A percentile compares a stretch with the other conserved stretches of the same genome.
phyloP scores from a whole-genome alignment of 2,329 filamentous ascomycete genomes.

The Zymoseptoria pseudotritici region DNA sequence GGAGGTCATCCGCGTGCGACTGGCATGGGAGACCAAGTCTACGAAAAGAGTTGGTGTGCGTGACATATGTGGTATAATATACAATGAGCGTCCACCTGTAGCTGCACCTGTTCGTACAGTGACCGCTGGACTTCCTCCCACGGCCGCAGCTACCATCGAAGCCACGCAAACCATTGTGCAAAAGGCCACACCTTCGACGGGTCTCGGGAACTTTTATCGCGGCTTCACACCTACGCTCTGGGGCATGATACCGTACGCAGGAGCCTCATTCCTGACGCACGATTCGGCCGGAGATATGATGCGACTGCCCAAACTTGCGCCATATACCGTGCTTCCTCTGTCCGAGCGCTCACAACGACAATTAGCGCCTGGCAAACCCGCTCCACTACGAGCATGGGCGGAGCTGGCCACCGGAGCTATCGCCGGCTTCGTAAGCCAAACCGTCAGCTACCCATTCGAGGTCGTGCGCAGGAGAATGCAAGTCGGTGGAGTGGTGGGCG shows the following conservation, averaged over 20 bases:
- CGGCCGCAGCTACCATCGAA: slow-evolving; percentile 35
- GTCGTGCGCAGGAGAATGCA: slow-evolving; percentile 92
- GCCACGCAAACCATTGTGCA: slow-evolving; percentile 41
- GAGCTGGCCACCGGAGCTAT: slow-evolving; percentile 78
- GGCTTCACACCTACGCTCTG: slow-evolving; percentile 85
- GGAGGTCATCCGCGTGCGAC: slow-evolving; percentile 82
- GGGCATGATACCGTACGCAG: slow-evolving; percentile 95
- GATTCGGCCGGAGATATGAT: slow-evolving; percentile 82
- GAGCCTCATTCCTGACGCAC: slow-evolving; percentile 90
- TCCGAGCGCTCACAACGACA: slow-evolving; percentile 35
- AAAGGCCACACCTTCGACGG: slow-evolving; percentile 53
- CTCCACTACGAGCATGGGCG: slow-evolving; percentile 74
- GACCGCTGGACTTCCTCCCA: slow-evolving; percentile 11
- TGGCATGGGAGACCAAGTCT: slow-evolving; percentile 87
- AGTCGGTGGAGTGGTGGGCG: slow-evolving; percentile 87
- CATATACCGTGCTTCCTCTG: slow-evolving; percentile 67
- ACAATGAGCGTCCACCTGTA: slow-evolving; percentile 57
- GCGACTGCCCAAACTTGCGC: slow-evolving; percentile 58
- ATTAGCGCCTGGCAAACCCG: slow-evolving; percentile 48
- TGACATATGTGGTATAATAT: slow-evolving; percentile 80
- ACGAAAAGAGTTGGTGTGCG: slow-evolving; percentile 61
- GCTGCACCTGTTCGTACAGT: slow-evolving; percentile 17
- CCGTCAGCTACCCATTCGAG: slow-evolving; percentile 86
- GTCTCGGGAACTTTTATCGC: slow-evolving; percentile 86
- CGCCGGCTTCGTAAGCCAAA: slow-evolving; percentile 84